Evolutionary conservation across 345 rosid species (phyloP), one percentile per base, ranked within the genome.

Genomic region (Populus pruinosa): DNA sequence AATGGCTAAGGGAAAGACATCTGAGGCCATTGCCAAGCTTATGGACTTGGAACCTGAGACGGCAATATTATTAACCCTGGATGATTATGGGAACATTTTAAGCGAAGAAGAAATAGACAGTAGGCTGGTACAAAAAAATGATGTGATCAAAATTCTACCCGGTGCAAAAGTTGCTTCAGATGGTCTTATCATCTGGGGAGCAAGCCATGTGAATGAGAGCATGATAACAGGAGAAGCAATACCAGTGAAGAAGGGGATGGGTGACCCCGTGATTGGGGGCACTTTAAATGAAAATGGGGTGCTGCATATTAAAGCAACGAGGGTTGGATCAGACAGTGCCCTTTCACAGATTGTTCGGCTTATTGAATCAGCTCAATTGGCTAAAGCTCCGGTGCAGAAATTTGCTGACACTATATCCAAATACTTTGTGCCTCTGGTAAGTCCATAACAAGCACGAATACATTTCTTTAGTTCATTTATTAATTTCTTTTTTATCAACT

Each of bases 311-410:
- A 89, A 81, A 80, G 97, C 91, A 7, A 92, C 98, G 29, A 87
- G 88, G 76, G 97, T 95, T 68, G 99, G 99, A 41, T 92, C 99
- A 13, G 99, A 92, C 86, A 90, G 91, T 77, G 94, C 99, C 36
- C 94, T 95, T 67, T 89, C 98, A 1, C 98, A 93, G 86, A 95
- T 95, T 79, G 98, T 95, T 76, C 90, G 91, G 27, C 94, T 93
- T 2, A 97, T 95, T 35, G 98, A 95, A 77, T 93, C 98, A 1
- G 99, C 99, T 5, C 99, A 95, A 83, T 81, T 93, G 84, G 97
- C 99, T 29, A 93, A 93, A 88, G 99, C 99, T 65, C 99, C 99
- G 0, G 97, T 91, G 0, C 99, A 95, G 90, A 95, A 95, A 81
- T 86, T 95, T 43, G 98, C 98, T 35, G 99, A 95, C 71, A 90